Base-by-base conservation (phyloP, 2,329 filamentous ascomycete genomes). In the Cordyceps cateniannulata region DNA sequence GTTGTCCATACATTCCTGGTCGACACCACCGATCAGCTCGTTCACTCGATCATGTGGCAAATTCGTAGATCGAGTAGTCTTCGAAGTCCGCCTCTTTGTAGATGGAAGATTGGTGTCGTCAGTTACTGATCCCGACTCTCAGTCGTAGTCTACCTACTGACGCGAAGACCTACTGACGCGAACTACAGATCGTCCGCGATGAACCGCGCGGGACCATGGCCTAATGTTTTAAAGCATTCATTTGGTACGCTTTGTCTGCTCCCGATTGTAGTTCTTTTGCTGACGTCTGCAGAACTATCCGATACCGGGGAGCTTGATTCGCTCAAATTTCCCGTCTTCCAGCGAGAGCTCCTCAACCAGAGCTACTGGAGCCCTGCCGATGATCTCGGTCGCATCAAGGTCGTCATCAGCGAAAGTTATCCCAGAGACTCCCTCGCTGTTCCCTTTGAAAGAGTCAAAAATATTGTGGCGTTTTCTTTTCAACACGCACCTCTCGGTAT, bases 401-500 rank as follows among this genome's bases (percentile, higher is more conserved):
- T 96, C 27, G 72, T 92, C 59, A 82, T 96, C 62, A 86, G 88
- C 52, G 90, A 93, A 69, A 87, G 89, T 0, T 85, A 91, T 62
- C 77, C 81, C 10, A 77, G 85, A 42, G 78, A 82, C 62, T 82
- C 76, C 2, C 60, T 75, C 1, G 74, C 76, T 2, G 73, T 76
- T 47, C 82, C 84, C 0, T 84, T 89, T 65, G 85, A 90, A 66
- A 78, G 85, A 45, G 77, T 89, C 63, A 89, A 87, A 69, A 90
- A 93, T 67, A 73, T 91, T 49, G 83, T 92, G 25, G 83, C 83
- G 16, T 95, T 96, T 72, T 87, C 91, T 1, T 96, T 96, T 67
- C 90, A 95, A 69, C 90, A 95, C 76, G 91, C 89, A 38, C 91
- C 91, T 1, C 75, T 89, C 59, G 81, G 91, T 93, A 76, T 65